Evolutionary conservation across 192 early-diverging fungal genomes (phyloP).

Genomic region (Pilobolus umbonatus): DNA sequence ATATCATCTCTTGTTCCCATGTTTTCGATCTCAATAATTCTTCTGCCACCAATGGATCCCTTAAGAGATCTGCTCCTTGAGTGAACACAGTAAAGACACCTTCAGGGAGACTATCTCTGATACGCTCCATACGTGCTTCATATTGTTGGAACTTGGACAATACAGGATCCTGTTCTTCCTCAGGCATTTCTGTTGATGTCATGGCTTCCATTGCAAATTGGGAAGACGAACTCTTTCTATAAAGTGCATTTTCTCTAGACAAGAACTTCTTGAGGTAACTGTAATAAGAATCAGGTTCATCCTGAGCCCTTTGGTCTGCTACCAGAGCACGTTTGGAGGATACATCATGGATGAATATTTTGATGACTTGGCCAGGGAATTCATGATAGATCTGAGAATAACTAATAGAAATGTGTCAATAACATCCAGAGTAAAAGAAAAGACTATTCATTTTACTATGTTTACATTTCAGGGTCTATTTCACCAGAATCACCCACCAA

Average conservation of each 20-base stretch:
- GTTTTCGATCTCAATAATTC: conserved; percentile 7
- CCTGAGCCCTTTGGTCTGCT: conserved; percentile 14
- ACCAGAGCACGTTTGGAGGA: conserved; percentile 27
- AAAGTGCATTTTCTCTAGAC: conserved; percentile 4
- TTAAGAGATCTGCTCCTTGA: conserved; percentile 10
- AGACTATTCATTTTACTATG: not conserved
- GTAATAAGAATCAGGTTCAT: conserved; percentile 10
- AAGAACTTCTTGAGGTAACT: conserved; percentile 14
- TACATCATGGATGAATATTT: conserved; percentile 39
- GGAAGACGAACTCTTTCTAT: not conserved
- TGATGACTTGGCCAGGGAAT: conserved; percentile 32
- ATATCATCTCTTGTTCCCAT: too few species aligned
- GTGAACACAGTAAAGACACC: conserved; percentile 31
- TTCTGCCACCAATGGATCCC: conserved; percentile 26
- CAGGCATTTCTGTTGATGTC: conserved; percentile 20
- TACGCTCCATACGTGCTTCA: conserved; percentile 20
- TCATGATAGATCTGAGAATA: conserved; percentile 26
- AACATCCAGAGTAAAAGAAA: not conserved
- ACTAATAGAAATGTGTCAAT: conserved; percentile 6
- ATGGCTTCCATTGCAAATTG: conserved; percentile 28
- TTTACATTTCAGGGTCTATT: conserved; percentile 80
- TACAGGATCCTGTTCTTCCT: conserved; percentile 12
- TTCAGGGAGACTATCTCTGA: conserved; percentile 15
- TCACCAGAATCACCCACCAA: conserved; percentile 91
- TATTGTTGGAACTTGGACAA: conserved; percentile 22